These are phyloP conservation scores for Chrysoporthe puriensis DNA, from an alignment of 2,329 filamentous ascomycete species.

Conservation along the genomic window DNA sequence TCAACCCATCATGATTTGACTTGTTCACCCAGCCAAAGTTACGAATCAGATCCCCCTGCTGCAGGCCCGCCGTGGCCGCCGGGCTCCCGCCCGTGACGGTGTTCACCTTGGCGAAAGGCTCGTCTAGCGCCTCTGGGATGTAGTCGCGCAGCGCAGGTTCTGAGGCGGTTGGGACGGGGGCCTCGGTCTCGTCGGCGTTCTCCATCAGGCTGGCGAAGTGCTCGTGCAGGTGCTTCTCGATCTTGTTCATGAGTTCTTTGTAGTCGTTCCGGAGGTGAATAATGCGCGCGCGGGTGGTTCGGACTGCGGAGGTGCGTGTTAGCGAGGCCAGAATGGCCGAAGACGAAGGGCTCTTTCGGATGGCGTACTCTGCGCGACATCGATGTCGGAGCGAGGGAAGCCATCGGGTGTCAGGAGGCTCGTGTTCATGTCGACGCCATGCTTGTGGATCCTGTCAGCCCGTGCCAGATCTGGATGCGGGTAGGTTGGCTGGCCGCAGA, in stretches of 20 bases:
- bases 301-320: conserved; percentile 58
- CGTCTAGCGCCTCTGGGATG: conserved; percentile 40
- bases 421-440: conserved; percentile 92
- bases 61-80: conserved; percentile 80
- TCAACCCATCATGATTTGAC: conserved; percentile 83
- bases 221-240: conserved; percentile 86
- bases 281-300: conserved; percentile 89
- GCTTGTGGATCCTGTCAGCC: conserved; percentile 53
- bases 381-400: conserved; percentile 89
- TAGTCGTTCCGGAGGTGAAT: conserved; percentile 92
- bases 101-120: conserved; percentile 87
- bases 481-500: background rate
- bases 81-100: conserved; percentile 78
- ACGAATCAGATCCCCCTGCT: conserved; percentile 77
- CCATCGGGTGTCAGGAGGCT: conserved; percentile 85
- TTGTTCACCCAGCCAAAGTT: conserved; percentile 84
- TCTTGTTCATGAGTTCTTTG: conserved; percentile 80
- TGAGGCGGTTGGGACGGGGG: conserved; percentile 33
- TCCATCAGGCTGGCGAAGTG: conserved; percentile 75
- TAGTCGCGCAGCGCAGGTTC: conserved; percentile 38
- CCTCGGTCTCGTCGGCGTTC: conserved; percentile 45
- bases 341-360: background rate
- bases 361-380: conserved; percentile 84
- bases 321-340: conserved; percentile 21
- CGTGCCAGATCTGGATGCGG: background rate